A percentile compares a stretch with the other conserved stretches of the same genome.
phyloP scores from a whole-genome alignment of 2,329 filamentous ascomycete species.

The Macrophomina tecta region DNA sequence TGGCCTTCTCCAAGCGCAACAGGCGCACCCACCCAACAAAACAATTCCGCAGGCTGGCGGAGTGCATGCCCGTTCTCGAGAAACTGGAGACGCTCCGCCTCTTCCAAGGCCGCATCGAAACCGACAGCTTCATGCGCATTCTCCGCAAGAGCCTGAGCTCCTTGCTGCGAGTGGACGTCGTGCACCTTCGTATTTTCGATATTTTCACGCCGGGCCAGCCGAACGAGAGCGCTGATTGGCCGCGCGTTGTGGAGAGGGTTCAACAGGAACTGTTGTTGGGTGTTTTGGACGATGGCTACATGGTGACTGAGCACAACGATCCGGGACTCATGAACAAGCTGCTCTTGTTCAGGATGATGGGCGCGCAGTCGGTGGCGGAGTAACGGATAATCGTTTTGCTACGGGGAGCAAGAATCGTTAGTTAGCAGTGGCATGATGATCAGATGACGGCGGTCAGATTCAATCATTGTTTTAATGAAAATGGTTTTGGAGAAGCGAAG shows the following conservation, averaged over 20 bases:
- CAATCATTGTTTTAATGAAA: too few relatives aligned
- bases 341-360: background rate
- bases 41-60: background rate
- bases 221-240: background rate
- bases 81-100: background rate
- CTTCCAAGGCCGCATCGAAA: background rate
- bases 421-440: too few relatives aligned
- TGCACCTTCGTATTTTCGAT: background rate
- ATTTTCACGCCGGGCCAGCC: background rate
- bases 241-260: background rate
- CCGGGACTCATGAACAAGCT: background rate
- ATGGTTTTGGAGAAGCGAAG: too few relatives aligned
- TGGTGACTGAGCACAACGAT: background rate
- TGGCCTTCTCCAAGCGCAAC: background rate
- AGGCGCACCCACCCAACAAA: background rate
- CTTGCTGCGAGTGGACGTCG: background rate
- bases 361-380: too few relatives aligned
- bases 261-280: background rate
- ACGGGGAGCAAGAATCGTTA: too few relatives aligned
- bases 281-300: background rate
- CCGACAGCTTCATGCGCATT: background rate
- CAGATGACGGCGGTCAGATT: too few relatives aligned
- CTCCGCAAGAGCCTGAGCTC: background rate
- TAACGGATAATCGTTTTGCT: too few relatives aligned
- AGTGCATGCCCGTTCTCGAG: background rate